Percentiles rank a stretch among this genome's conserved stretches.
These are phyloP conservation scores for Microascus cirrosus DNA, from an alignment of 2,329 filamentous ascomycete genomes.

Conservation along the genomic window DNA sequence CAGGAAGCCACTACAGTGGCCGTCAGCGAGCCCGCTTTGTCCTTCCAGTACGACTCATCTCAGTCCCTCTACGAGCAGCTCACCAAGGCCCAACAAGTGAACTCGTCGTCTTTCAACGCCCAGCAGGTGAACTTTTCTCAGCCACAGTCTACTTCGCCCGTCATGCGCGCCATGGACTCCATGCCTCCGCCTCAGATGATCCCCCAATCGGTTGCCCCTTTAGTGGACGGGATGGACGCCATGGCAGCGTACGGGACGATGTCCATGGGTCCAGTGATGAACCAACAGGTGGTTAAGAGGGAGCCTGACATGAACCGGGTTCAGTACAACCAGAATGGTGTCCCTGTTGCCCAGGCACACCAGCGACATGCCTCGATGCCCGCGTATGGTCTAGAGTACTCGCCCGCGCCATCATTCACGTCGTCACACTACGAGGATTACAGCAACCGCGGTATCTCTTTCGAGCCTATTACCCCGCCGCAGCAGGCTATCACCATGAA, in stretches of 20 bases:
- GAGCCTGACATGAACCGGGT: slow-evolving; percentile 74
- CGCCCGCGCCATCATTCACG: slow-evolving; percentile 91
- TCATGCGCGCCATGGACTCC: slow-evolving; percentile 80
- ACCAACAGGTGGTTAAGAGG: slow-evolving; percentile 72
- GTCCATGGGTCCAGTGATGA: slow-evolving; percentile 56
- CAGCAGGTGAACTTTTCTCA: slow-evolving; percentile 57
- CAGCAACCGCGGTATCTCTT: slow-evolving; percentile 90
- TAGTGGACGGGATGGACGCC: slow-evolving; percentile 56
- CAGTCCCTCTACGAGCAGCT: slow-evolving; percentile 98
- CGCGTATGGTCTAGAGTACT: slow-evolving; percentile 89
- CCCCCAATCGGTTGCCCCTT: slow-evolving; percentile 42
- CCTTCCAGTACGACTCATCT: slow-evolving; percentile 98
- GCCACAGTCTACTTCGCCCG: slow-evolving; percentile 76
- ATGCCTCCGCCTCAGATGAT: slow-evolving; percentile 91
- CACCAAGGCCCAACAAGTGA: slow-evolving; percentile 97
- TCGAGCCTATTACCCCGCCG: slow-evolving; percentile 91
- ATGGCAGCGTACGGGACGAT: slow-evolving; percentile 61
- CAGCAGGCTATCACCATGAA: slow-evolving; percentile 76
- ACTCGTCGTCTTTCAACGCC: slow-evolving; percentile 90
- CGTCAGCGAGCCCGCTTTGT: slow-evolving; percentile 91
- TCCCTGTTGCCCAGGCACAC: slow-evolving; percentile 72
- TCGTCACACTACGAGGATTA: slow-evolving; percentile 99
- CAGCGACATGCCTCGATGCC: slow-evolving; percentile 98
- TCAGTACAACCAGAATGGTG: slow-evolving; percentile 86
- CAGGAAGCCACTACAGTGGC: slow-evolving; percentile 96